A percentile compares a stretch with the other conserved stretches of the same genome.
phyloP scores from a whole-genome alignment of 139 green algal species.

The Picochlorum costavermella region DNA sequence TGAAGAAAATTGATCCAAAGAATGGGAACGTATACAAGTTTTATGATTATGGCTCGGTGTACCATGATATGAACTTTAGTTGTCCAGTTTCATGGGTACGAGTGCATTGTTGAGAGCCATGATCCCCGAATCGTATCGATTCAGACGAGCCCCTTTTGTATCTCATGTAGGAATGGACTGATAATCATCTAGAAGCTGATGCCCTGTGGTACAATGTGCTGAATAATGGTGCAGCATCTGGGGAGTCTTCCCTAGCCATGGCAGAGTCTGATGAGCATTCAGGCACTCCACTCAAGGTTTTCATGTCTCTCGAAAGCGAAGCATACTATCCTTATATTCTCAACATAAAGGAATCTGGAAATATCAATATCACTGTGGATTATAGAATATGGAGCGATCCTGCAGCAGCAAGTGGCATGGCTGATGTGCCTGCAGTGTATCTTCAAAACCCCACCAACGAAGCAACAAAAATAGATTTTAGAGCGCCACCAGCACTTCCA shows the following conservation, averaged over 20 bases:
- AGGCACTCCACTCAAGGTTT: not conserved
- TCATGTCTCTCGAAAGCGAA: slow-evolving; percentile 9
- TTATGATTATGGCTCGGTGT: not conserved
- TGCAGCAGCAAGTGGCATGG: not conserved
- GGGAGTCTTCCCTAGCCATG: not conserved
- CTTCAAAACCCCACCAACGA: not conserved
- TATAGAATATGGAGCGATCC: slow-evolving; percentile 7
- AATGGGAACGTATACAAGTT: slow-evolving; percentile 1
- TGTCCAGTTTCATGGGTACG: slow-evolving; percentile 6
- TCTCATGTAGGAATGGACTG: not conserved
- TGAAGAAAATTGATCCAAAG: no score
- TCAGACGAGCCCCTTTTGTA: not conserved
- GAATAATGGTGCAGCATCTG: not conserved
- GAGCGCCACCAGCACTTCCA: not conserved
- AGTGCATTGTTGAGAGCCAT: not conserved
- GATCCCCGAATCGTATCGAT: not conserved
- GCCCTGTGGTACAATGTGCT: slow-evolving; percentile 8
- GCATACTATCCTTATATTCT: slow-evolving; percentile 3
- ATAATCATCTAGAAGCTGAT: not conserved
- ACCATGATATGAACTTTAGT: slow-evolving; percentile 9
- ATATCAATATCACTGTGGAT: slow-evolving; percentile 5
- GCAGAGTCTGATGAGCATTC: not conserved
- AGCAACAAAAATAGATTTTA: slow-evolving; percentile 3
- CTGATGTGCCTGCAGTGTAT: slow-evolving; percentile 8
- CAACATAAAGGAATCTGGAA: slow-evolving; percentile 1